Evolutionary conservation across 2,329 filamentous ascomycete genomes (phyloP), one percentile per base, ranked within the genome.

Genomic region (Pseudocercospora fuligena): DNA sequence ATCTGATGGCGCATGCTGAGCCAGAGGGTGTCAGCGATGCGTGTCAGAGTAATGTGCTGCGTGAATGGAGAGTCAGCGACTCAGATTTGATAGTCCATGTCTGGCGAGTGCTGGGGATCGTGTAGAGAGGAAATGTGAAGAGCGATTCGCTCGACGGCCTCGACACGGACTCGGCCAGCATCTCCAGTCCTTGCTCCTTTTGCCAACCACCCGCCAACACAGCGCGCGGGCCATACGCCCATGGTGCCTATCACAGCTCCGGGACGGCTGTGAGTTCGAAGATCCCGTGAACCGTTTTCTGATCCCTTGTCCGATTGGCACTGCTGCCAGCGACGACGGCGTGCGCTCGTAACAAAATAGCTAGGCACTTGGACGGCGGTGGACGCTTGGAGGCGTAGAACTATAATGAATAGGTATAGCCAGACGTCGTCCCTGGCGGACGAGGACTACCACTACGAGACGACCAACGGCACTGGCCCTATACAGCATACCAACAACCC

Each of bases 241-340:
- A 43, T 56, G 53, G 31, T 61, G 58, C 63, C 63, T 53, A 60
- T 61, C 53, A 27, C 59, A 61, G 64, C 53, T 27, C 49, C 49
- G 64, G 64, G 14, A 31, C 51, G 51, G 51, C 31, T 43, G 25
- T 56, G 60, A 56, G 60, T 36, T 33, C 49, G 49, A 56, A 56
- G 31, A 63, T 63, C 60, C 49, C 60, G 49, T 57, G 21, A 36
- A 63, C 60, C 49, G 60, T 31, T 53, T 23, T n/a, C 51, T 43
- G 64, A 62, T 66, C 51, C 59, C 64, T 53, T 56, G 57, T 62
- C 33, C 51, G 59, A 62, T 61, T 65, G 59, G 59, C 64, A 57
- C 51, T 49, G 33, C 31, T 54, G 56, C 40, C 46, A 58, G 33
- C 58, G 57, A 57, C 46, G 33, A 12, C 21, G 43, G 63, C 31